phyloP scores from a whole-genome alignment of 1,284 basidiomycete genomes.

The Trametes polyzona region DNA sequence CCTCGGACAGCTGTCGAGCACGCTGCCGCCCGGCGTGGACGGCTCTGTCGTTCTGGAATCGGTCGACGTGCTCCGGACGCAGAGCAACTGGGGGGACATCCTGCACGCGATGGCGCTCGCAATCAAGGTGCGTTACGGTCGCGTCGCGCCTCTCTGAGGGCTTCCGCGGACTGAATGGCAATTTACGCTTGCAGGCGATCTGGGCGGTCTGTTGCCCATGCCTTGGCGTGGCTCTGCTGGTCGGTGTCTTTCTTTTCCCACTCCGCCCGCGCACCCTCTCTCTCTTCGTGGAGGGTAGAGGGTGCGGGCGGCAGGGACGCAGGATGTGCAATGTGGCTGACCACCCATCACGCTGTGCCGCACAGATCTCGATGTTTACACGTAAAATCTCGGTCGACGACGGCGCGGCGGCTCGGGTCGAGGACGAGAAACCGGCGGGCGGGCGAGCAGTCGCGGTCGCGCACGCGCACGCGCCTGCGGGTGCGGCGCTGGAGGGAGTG shows the following conservation, averaged over 20 bases:
- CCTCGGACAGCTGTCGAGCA: conserved; percentile 52
- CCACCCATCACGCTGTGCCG: conserved; percentile 4
- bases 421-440: conserved; percentile 18
- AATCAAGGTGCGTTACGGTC: conserved; percentile 35
- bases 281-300: too few species aligned
- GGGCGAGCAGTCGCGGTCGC: background rate
- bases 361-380: conserved; percentile 35
- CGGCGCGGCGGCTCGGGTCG: conserved; percentile 12
- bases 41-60: conserved; percentile 58
- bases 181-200: conserved; percentile 32
- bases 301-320: background rate
- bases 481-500: conserved; percentile 21
- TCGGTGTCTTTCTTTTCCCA: conserved; percentile 31
- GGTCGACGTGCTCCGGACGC: conserved; percentile 50
- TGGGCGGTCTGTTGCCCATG: conserved; percentile 43
- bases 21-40: conserved; percentile 53
- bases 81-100: conserved; percentile 36
- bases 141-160: conserved; percentile 6
- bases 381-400: conserved; percentile 30
- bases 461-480: background rate
- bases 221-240: conserved; percentile 40
- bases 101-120: conserved; percentile 35
- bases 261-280: too few species aligned
- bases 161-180: conserved; percentile 10
- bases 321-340: conserved; percentile 18